Conservation (phyloP, 2,329 filamentous ascomycete species). For the Alternaria consortialis region DNA sequence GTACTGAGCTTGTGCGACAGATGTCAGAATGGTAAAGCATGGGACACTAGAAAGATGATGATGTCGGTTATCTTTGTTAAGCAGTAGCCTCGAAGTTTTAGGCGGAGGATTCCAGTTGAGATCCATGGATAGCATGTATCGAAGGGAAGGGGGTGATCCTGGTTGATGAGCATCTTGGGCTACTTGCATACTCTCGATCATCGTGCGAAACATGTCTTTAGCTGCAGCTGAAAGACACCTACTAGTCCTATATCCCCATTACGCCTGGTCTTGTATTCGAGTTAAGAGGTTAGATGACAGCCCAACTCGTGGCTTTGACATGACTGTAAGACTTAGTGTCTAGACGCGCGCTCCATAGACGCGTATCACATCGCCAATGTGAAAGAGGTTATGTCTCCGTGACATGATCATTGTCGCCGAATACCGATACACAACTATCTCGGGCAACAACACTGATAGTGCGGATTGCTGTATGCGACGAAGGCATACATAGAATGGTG, state of each 20-base stretch:
- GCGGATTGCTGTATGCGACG: not conserved
- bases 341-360: not conserved
- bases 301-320: not conserved
- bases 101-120: not conserved
- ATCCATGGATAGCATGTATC: not conserved
- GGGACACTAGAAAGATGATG: not conserved
- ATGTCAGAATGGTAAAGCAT: slow-evolving; percentile 1
- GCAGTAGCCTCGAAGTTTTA: not conserved
- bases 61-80: not conserved
- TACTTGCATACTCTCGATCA: not conserved
- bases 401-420: not conserved
- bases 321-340: not conserved
- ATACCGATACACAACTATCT: not conserved
- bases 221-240: not conserved
- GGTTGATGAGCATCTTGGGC: not conserved
- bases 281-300: not conserved
- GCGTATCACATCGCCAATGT: not conserved
- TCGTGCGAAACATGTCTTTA: not conserved
- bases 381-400: not conserved
- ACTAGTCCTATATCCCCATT: not conserved
- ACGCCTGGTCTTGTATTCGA: not conserved
- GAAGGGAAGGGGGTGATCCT: not conserved
- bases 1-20: not conserved
- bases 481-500: not conserved
- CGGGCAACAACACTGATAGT: not conserved